Conservation (phyloP, 2,329 filamentous ascomycete genomes). For the Diaporthe destruens region DNA sequence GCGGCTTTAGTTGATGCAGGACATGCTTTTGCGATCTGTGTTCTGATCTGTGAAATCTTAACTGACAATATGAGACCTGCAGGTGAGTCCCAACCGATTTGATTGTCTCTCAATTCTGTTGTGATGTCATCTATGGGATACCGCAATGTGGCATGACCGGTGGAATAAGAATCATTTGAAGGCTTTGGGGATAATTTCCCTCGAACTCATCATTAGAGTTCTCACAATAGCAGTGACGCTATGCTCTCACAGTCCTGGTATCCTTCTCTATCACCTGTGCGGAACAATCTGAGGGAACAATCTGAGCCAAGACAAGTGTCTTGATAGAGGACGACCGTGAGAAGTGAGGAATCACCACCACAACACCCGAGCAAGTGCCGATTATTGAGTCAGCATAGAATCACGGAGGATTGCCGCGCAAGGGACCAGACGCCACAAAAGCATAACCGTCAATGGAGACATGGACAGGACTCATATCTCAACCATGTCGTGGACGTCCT, state of each 20-base stretch:
- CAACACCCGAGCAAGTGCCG: neutral
- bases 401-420: neutral
- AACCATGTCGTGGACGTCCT: neutral
- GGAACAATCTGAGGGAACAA: too few species aligned
- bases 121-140: neutral
- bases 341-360: constrained; percentile 3
- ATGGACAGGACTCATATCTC: neutral
- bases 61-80: constrained; percentile 11
- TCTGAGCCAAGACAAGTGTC: neutral
- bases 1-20: neutral
- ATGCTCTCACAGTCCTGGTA: neutral
- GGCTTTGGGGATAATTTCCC: neutral
- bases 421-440: neutral
- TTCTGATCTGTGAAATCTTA: neutral
- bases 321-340: neutral
- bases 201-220: too few species aligned
- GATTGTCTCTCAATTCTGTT: neutral
- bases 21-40: neutral
- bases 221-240: neutral
- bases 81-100: neutral
- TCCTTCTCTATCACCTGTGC: too few species aligned
- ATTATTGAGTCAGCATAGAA: neutral
- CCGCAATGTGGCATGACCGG: neutral
- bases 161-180: neutral
- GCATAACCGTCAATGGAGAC: neutral